phyloP scores from a whole-genome alignment of 331 rosid genomes.

The Quercus lobata region DNA sequence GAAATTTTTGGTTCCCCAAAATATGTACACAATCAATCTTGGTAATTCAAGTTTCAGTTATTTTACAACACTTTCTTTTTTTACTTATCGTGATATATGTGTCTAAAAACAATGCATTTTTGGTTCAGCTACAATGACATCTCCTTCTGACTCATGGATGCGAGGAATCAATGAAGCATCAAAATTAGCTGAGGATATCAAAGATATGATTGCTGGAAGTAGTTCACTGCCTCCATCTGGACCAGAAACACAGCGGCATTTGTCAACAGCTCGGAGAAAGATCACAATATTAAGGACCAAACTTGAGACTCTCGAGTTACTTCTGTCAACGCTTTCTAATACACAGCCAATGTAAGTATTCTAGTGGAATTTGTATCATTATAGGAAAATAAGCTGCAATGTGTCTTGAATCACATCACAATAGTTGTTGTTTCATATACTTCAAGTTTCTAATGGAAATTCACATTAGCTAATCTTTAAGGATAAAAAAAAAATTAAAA shows the following conservation, averaged over 20 bases:
- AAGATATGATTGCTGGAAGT: slow-evolving; percentile 34
- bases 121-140: no score
- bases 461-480: no score
- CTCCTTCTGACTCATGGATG: slow-evolving; percentile 27
- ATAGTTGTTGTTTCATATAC: no score
- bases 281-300: slow-evolving; percentile 41
- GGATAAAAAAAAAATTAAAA: no score
- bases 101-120: no score
- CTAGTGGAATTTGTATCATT: not conserved
- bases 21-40: no score
- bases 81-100: no score
- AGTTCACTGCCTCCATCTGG: slow-evolving; percentile 38
- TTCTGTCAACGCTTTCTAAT: slow-evolving; percentile 28
- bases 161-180: slow-evolving; percentile 41
- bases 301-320: slow-evolving; percentile 39
- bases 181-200: slow-evolving; percentile 36
- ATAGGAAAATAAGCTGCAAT: not conserved
- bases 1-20: no score
- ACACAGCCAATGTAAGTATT: slow-evolving; percentile 32
- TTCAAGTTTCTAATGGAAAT: no score
- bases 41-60: no score
- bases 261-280: slow-evolving; percentile 42
- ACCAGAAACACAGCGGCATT: slow-evolving; percentile 40
- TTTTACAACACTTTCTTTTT: no score
- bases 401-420: not conserved